Evolutionary conservation across 768 basidiomycete genomes (phyloP).

Genomic region (Bullera alba): DNA sequence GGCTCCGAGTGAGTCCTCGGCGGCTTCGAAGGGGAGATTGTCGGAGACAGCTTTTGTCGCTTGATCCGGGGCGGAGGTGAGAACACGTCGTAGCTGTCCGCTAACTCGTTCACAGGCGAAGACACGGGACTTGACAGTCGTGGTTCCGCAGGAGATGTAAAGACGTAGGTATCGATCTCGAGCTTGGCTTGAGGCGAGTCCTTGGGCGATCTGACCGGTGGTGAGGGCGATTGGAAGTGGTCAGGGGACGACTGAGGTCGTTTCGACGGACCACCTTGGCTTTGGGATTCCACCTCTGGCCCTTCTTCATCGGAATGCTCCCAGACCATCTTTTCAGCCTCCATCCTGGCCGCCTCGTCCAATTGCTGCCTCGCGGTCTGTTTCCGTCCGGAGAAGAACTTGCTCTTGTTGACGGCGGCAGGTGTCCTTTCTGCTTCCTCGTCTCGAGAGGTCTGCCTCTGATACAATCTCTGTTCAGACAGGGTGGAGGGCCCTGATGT

Average conservation of each 20-base stretch:
- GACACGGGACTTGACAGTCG: constrained; percentile 5
- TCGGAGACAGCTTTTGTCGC: no score
- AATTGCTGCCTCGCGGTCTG: background rate
- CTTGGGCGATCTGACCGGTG: constrained; percentile 23
- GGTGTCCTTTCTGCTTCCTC: background rate
- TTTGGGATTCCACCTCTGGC: constrained; percentile 10
- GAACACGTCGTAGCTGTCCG: no score
- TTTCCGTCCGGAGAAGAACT: constrained; percentile 21
- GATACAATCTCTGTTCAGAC: constrained; percentile 8
- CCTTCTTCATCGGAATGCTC: constrained; percentile 11
- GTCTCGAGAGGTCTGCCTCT: background rate
- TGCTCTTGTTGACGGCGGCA: constrained; percentile 12
- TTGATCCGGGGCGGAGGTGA: no score
- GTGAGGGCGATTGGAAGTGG: constrained; percentile 19
- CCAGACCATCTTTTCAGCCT: constrained; percentile 6
- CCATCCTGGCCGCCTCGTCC: constrained; percentile 1
- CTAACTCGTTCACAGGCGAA: no score
- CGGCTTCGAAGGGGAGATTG: no score
- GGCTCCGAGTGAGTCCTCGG: no score
- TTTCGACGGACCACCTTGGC: constrained; percentile 4
- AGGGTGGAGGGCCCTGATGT: constrained; percentile 32
- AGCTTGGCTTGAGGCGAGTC: no score
- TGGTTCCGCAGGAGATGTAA: background rate
- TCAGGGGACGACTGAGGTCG: background rate
- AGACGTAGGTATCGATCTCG: no score